A percentile compares a stretch with the other conserved stretches of the same genome.
phyloP scores from a whole-genome alignment of 2,329 filamentous ascomycete species.

The Alternaria arborescens region DNA sequence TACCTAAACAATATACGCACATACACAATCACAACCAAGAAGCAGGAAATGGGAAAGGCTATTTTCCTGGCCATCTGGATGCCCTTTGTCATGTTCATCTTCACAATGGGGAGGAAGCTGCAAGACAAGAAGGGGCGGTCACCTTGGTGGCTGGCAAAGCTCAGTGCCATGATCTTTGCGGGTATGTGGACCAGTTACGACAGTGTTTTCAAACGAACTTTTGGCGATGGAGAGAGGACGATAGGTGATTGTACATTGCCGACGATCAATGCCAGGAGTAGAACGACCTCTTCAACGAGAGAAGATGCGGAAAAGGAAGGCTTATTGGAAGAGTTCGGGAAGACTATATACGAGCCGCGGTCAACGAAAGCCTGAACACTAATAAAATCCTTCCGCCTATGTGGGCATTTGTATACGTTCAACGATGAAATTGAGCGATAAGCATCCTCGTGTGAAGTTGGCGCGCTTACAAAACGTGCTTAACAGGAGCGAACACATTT shows the following conservation, averaged over 20 bases:
- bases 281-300: background rate
- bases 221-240: conserved; percentile 86
- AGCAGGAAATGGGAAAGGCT: conserved; percentile 71
- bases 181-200: conserved; percentile 73
- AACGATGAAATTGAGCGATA: background rate
- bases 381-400: background rate
- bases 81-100: conserved; percentile 65
- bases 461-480: background rate
- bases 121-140: conserved; percentile 72
- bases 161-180: conserved; percentile 63
- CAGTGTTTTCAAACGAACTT: conserved; percentile 67
- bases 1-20: conserved; percentile 75
- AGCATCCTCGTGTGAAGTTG: background rate
- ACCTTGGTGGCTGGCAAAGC: conserved; percentile 71
- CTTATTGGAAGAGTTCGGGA: conserved; percentile 21
- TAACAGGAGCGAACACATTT: background rate
- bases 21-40: conserved; percentile 72
- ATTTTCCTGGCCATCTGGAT: conserved; percentile 69
- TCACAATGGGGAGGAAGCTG: conserved; percentile 61
- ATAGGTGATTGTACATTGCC: conserved; percentile 32
- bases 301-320: conserved; percentile 22
- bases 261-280: background rate
- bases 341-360: background rate
- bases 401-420: background rate
- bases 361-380: background rate